Evolutionary conservation across 371 early-diverging fungal species (phyloP).

Genomic region (Phascolomyces articulosus): DNA sequence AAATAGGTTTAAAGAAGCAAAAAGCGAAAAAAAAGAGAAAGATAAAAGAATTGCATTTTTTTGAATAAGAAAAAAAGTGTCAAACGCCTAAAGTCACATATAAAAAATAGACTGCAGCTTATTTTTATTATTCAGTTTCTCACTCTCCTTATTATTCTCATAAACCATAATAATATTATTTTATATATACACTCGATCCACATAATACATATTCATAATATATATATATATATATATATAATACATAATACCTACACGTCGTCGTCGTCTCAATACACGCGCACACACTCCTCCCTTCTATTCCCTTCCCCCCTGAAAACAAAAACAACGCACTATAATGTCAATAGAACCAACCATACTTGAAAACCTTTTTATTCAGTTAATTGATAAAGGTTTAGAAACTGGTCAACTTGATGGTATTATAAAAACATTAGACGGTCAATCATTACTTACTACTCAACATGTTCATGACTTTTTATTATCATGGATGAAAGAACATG

Average conservation of each 20-base stretch:
- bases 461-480: constrained; percentile 9
- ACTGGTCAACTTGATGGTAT: constrained; percentile 12
- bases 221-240: no score
- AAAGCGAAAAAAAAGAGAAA: neutral
- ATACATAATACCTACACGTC: no score
- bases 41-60: no score
- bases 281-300: no score
- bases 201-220: no score
- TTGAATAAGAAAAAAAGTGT: neutral
- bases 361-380: constrained; percentile 16
- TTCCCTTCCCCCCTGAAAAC: constrained; percentile 1
- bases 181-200: no score
- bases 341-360: constrained; percentile 6
- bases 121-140: no score
- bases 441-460: constrained; percentile 7
- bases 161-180: no score
- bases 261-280: no score
- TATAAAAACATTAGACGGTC: constrained; percentile 15
- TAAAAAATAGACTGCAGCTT: no score
- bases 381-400: constrained; percentile 18
- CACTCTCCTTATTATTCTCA: no score
- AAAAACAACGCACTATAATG: neutral
- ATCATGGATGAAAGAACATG: constrained; percentile 1
- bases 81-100: neutral
- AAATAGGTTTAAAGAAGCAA: neutral